Base-by-base conservation (phyloP, 139 green algal genomes). In the Astrephomene gubernaculifera region DNA sequence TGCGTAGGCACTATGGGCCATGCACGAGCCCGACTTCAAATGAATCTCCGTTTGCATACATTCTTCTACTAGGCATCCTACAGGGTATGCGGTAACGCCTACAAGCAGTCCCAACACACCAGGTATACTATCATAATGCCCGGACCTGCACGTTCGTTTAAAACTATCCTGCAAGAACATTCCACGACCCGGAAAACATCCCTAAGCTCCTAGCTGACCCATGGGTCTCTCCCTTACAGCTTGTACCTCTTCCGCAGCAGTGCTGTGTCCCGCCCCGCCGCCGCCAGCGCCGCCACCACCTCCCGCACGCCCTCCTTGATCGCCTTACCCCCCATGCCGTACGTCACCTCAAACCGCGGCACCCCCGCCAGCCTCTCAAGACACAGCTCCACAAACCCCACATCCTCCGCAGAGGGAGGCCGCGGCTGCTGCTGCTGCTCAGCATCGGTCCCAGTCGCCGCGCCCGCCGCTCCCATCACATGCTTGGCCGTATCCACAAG, bases 291-390 rank as follows among this genome's bases (percentile, higher is more conserved):
- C 5, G 12, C 52, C 45, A 57, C 35, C 45, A 86, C 12, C 27
- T 25, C 79, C 45, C 65, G 45, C 45, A 86, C 36, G 19, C 69
- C 49, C 33, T 86, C 79, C 79, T 78, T 76, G 29, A 70, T 33
- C 2, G 8, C 67, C 79, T 78, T 84, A 63, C n/a, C 45, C 7
- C 1, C 17, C 64, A 79, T 24, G 1, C 43, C 65, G 64, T 79
- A 86, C 27, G 52, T 78, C 45, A 78, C 41, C 25, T 76, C 79
- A 25, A 86, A 86, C 0, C 79, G 79, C 33, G 36, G 65, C n/a
- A 86, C 79, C 24, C 22, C 14, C 67, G 64, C 43, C 65, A 86
- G 65, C 17, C 25, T 43, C 79, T 86, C 79, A 25, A 86, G 79
- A 24, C 33, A 33, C 35, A 25, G 24, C 44, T 43, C 22, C 49